Conservation (phyloP, 331 rosid species). For the Cucumis variabilis region DNA sequence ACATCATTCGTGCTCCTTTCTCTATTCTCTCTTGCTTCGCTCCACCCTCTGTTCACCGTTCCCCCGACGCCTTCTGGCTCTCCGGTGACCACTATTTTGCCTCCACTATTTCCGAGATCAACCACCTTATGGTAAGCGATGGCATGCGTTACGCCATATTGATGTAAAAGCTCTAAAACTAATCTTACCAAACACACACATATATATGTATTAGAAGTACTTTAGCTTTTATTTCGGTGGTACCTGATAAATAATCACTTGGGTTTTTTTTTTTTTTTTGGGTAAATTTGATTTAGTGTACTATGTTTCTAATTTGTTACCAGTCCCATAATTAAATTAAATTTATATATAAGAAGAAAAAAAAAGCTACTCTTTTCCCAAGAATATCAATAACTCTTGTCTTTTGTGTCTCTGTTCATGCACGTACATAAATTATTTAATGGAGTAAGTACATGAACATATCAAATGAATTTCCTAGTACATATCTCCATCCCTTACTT, state of each 20-base stretch:
- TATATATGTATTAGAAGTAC: no score
- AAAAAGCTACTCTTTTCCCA: not conserved
- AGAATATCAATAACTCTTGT: not conserved
- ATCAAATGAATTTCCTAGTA: slow-evolving; percentile 27
- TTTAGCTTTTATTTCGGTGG: not conserved
- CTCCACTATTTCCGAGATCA: slow-evolving; percentile 10
- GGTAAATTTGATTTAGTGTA: not conserved
- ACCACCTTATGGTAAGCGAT: slow-evolving; percentile 35
- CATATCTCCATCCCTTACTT: not conserved
- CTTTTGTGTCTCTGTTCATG: not conserved
- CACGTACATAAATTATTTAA: not conserved
- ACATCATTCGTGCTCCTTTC: slow-evolving; percentile 31
- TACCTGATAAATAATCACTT: not conserved
- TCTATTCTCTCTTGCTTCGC: slow-evolving; percentile 32
- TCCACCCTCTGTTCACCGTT: slow-evolving; percentile 9
- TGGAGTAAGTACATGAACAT: slow-evolving; percentile 20
- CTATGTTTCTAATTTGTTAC: not conserved
- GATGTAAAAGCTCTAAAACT: not conserved
- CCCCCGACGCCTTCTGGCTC: slow-evolving; percentile 27
- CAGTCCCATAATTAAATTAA: not conserved
- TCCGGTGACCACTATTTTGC: slow-evolving; percentile 10
- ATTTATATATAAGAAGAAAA: no score
- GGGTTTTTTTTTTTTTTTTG: not conserved
- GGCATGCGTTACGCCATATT: slow-evolving; percentile 36
- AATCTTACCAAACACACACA: no score